These are phyloP conservation scores for Volvox carteri DNA, from an alignment of 163 green algal genomes.

Conservation along the genomic window DNA sequence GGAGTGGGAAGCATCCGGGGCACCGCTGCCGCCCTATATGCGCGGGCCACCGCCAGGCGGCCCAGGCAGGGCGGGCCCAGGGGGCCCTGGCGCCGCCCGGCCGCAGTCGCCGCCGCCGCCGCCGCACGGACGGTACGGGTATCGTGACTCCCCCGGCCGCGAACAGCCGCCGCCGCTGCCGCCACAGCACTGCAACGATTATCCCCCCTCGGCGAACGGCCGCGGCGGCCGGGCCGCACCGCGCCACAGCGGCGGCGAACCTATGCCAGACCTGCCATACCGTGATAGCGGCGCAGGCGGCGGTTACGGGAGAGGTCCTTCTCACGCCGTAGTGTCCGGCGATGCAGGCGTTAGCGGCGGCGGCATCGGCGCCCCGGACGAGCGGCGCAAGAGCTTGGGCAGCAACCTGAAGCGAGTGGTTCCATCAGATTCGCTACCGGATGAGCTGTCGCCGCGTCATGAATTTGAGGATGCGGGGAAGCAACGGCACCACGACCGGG, in stretches of 20 bases:
- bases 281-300: not conserved
- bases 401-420: not conserved
- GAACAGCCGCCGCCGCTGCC: conserved; percentile 8
- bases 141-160: not conserved
- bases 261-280: not conserved
- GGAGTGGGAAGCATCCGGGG: not conserved
- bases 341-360: not conserved
- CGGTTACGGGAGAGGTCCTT: not conserved
- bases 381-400: not conserved
- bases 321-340: not conserved
- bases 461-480: not conserved
- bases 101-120: conserved; percentile 5
- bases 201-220: not conserved
- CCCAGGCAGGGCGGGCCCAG: not conserved
- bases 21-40: not conserved
- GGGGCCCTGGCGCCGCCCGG: not conserved
- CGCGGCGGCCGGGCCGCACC: not conserved
- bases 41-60: conserved; percentile 8
- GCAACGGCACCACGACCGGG: not conserved
- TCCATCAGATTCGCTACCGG: not conserved
- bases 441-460: not conserved
- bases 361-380: not conserved
- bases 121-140: not conserved
- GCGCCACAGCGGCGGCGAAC: not conserved
- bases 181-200: not conserved